Conservation (phyloP, 768 basidiomycete species). For the Hygrophorus russula region DNA sequence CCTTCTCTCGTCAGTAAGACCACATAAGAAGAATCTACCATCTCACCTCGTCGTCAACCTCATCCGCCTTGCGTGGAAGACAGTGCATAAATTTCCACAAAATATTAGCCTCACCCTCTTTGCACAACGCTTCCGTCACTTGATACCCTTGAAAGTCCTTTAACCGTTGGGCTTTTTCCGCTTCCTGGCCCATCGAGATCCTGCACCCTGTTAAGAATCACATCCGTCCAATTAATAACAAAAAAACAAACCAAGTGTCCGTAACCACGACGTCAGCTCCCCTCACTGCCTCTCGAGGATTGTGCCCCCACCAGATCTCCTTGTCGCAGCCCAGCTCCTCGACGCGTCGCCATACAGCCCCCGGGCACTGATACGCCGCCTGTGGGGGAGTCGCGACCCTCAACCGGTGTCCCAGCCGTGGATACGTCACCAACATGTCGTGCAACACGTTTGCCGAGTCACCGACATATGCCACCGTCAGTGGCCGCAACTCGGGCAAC, state of each 20-base stretch:
- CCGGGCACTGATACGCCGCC: slow-evolving; percentile 50
- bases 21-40: not conserved
- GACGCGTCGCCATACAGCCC: slow-evolving; percentile 73
- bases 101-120: slow-evolving; percentile 74
- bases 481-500: slow-evolving; percentile 50
- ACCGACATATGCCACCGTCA: slow-evolving; percentile 89
- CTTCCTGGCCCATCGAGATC: slow-evolving; percentile 99
- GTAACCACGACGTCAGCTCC: slow-evolving; percentile 94
- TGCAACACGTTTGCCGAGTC: slow-evolving; percentile 93
- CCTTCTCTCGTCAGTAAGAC: slow-evolving; percentile 26
- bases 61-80: slow-evolving; percentile 82
- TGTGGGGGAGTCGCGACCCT: slow-evolving; percentile 73
- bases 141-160: slow-evolving; percentile 89
- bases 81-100: slow-evolving; percentile 98
- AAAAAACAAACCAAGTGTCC: slow-evolving; percentile 76
- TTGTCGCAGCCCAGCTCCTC: slow-evolving; percentile 64
- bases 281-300: slow-evolving; percentile 79
- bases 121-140: slow-evolving; percentile 81
- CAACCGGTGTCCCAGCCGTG: slow-evolving; percentile 79
- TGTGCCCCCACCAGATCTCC: slow-evolving; percentile 59
- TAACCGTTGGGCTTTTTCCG: slow-evolving; percentile 78
- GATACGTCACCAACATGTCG: slow-evolving; percentile 94
- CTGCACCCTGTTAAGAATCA: no score
- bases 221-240: not conserved
- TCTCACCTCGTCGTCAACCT: slow-evolving; percentile 86